Conservation (phyloP, 2,329 filamentous ascomycete species). For the Cadophora sp. region DNA sequence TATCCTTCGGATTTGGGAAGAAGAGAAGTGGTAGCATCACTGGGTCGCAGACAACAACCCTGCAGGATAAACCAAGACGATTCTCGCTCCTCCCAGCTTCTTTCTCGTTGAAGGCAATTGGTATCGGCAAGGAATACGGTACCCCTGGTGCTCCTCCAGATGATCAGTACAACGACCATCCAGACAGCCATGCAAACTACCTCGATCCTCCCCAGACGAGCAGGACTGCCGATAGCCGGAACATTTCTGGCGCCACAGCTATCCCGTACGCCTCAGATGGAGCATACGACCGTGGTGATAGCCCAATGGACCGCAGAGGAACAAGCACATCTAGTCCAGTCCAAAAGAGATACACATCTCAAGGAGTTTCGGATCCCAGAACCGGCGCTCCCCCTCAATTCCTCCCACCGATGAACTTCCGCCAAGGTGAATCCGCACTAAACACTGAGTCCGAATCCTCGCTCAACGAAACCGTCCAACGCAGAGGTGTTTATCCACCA, state of each 20-base stretch:
- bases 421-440: constrained; percentile 40
- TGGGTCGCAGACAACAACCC: constrained; percentile 55
- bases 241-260: constrained; percentile 36
- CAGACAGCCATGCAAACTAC: constrained; percentile 38
- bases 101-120: constrained; percentile 70
- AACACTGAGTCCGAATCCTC: constrained; percentile 44
- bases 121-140: constrained; percentile 59
- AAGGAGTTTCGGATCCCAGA: constrained; percentile 42
- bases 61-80: constrained; percentile 65
- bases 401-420: constrained; percentile 41
- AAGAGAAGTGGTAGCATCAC: constrained; percentile 73
- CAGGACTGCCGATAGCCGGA: constrained; percentile 31
- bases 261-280: constrained; percentile 37
- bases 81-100: constrained; percentile 74
- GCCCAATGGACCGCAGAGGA: constrained; percentile 47
- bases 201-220: constrained; percentile 36
- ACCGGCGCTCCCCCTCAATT: constrained; percentile 37
- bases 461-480: constrained; percentile 36
- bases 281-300: constrained; percentile 41
- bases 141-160: constrained; percentile 37
- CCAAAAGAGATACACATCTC: constrained; percentile 52
- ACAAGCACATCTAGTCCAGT: constrained; percentile 49
- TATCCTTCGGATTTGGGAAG: constrained; percentile 72
- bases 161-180: constrained; percentile 37
- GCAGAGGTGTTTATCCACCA: constrained; percentile 34